A percentile compares a stretch with the other conserved stretches of the same genome.
phyloP scores from a whole-genome alignment of 352 stramenopile species.

The Globisporangium spinosum region DNA sequence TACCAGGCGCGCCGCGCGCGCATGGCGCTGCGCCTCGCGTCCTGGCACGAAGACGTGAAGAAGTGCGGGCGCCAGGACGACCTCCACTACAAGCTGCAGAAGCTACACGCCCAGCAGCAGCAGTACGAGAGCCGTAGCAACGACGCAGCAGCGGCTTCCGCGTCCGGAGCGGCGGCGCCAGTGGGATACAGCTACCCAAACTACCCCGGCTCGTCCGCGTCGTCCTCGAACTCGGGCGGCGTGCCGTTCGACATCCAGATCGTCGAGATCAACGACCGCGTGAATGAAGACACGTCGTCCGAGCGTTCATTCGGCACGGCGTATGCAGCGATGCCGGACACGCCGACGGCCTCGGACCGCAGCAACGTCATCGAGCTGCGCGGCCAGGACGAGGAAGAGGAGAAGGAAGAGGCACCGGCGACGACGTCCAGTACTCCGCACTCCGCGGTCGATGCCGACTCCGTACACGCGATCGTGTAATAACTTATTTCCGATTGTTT shows the following conservation, averaged over 20 bases:
- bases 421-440: neutral
- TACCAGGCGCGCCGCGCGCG: conserved; percentile 46
- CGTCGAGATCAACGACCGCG: conserved; percentile 40
- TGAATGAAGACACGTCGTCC: conserved; percentile 21
- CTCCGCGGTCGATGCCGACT: neutral
- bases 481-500: neutral
- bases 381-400: conserved; percentile 16
- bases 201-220: conserved; percentile 5
- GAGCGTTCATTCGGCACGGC: conserved; percentile 12
- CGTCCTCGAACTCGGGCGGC: conserved; percentile 9
- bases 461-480: conserved; percentile 11
- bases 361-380: conserved; percentile 10
- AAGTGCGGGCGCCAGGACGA: conserved; percentile 32
- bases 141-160: neutral
- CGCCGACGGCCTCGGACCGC: neutral
- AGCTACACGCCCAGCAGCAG: conserved; percentile 29
- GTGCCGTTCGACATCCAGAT: conserved; percentile 45
- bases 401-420: conserved; percentile 10
- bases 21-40: conserved; percentile 46
- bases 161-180: conserved; percentile 20
- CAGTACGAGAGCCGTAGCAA: conserved; percentile 18
- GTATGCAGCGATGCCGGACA: conserved; percentile 14
- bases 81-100: conserved; percentile 49
- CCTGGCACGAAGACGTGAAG: conserved; percentile 68
- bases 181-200: conserved; percentile 1